Evolutionary conservation across 108 stramenopile species (phyloP), one percentile per base, ranked within the genome.

Genomic region (Chaetoceros muelleri): DNA sequence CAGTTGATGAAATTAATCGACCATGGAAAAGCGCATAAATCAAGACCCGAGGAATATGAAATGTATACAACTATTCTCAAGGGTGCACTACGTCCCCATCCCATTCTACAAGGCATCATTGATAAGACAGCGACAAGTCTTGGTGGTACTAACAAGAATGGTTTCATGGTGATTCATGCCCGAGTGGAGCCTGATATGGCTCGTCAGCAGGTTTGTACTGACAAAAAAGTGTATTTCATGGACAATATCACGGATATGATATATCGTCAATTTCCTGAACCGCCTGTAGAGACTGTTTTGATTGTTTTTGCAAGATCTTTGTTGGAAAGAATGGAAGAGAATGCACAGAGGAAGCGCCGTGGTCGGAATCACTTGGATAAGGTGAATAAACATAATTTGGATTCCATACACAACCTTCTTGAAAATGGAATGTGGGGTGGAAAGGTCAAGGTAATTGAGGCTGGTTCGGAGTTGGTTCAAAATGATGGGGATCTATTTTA

Each of bases 171-270:
- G 21, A 46, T 73, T 7, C 67, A 73, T 55, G 66, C 67, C 3
- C 72, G 72, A 2, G 63, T 73, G 0, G 72, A 73, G 55, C 72
- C 72, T 23, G 72, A 73, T 31, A 68, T 73, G 72, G 61, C 58
- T 0, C 18, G 26, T 3, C 62, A 73, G 20, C 8, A 44, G 25
- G 18, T 55, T 28, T 24, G 24, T 23, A 50, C 63, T 64, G 48
- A 64, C 63, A 64, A 64, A 28, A 28, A 64, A 2, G 63, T 57
- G 18, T 64, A 28, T 27, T 54, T n/a, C n/a, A n/a, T n/a, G n/a
- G n/a, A n/a, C n/a, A n/a, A n/a, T n/a, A n/a, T n/a, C n/a, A n/a
- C n/a, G n/a, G n/a, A n/a, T n/a, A n/a, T n/a, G n/a, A 30, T 72
- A 13, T 30, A 72, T 50, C 8, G 24, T 24, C 27, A 56, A 46